Evolutionary conservation across 805 yeast species (phyloP), one percentile per base, ranked within the genome.

Genomic region (Hanseniaspora jakobsenii): DNA sequence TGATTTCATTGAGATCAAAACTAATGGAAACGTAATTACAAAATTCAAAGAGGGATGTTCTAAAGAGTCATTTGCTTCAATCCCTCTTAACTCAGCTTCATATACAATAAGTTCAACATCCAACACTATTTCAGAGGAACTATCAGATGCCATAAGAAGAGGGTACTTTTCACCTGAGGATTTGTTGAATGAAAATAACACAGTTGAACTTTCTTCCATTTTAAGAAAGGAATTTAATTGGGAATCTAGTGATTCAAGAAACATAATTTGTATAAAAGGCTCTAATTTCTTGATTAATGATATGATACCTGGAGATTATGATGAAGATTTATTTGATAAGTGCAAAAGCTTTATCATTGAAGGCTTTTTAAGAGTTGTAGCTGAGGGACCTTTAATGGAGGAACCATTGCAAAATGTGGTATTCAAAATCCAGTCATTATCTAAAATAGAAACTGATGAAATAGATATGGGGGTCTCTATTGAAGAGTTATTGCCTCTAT

Each of bases 341-440:
- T 53, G 81, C 27, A 48, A 53, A 1, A 42, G 62, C 0, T 12
- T 22, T 14, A n/a, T 46, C 4, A 66, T 72, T 23, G 77, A 73
- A 49, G 98, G 97, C 0, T 91, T 89, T 62, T 70, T 72, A 53
- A 82, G 94, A 91, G 79, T 81, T 2, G 67, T 73, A 0, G 67
- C 75, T 46, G 94, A 83, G 53, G 98, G 98, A 0, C 98, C 99
- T 0, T 64, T 91, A n/a, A 77, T 93, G 49, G 94, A 81, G 49
- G 95, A 85, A 56, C 78, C 82, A 0, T 67, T 91, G 6, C 64
- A 82, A 43, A 72, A 77, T 44, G 74, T 78, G 5, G 76, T 73
- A 50, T 85, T 91, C 60, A 74, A 75, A 45, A 68, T 91, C 32
- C 66, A 84, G 37, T 83, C 78, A 47, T 72, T 75, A n/a, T n/a